A percentile compares a stretch with the other conserved stretches of the same genome.
phyloP scores from a whole-genome alignment of 371 early-diverging fungal species.

The Dinochytrium kinnereticum region DNA sequence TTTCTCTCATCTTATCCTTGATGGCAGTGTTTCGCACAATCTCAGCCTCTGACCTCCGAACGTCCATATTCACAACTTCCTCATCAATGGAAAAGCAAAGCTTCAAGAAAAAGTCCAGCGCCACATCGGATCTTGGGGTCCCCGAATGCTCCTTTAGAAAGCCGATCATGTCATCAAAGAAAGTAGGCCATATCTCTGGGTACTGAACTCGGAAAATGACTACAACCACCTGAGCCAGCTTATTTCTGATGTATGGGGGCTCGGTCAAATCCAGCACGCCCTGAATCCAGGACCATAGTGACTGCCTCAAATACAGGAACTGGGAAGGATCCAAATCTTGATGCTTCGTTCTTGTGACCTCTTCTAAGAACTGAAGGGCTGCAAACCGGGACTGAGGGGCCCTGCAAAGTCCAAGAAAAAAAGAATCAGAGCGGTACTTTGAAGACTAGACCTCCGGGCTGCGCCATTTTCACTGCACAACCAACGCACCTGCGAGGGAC shows the following conservation, averaged over 20 bases:
- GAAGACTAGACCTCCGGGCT: too few species aligned
- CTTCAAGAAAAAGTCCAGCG: conserved; percentile 82
- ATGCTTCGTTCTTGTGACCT: conserved; percentile 55
- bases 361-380: conserved; percentile 85
- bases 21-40: conserved; percentile 75
- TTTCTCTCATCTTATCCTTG: conserved; percentile 92
- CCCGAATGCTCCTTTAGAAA: conserved; percentile 57
- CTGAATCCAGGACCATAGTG: conserved; percentile 68
- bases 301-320: conserved; percentile 50
- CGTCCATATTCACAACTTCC: conserved; percentile 81
- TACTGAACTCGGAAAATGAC: conserved; percentile 83
- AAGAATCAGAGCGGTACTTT: too few species aligned
- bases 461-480: too few species aligned
- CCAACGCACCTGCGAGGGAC: conserved; percentile 68
- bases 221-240: conserved; percentile 84
- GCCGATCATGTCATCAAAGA: conserved; percentile 83
- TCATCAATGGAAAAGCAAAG: conserved; percentile 86
- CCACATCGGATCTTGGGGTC: conserved; percentile 47
- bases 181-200: conserved; percentile 76
- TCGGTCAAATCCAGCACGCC: conserved; percentile 16
- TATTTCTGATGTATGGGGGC: conserved; percentile 76
- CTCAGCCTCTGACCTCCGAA: conserved; percentile 75
- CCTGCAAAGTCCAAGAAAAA: conserved; percentile 46
- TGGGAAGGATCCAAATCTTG: background rate
- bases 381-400: conserved; percentile 82